Evolutionary conservation across 192 early-diverging fungal genomes (phyloP), one percentile per base, ranked within the genome.

Genomic region (Rhizophagus clarus): DNA sequence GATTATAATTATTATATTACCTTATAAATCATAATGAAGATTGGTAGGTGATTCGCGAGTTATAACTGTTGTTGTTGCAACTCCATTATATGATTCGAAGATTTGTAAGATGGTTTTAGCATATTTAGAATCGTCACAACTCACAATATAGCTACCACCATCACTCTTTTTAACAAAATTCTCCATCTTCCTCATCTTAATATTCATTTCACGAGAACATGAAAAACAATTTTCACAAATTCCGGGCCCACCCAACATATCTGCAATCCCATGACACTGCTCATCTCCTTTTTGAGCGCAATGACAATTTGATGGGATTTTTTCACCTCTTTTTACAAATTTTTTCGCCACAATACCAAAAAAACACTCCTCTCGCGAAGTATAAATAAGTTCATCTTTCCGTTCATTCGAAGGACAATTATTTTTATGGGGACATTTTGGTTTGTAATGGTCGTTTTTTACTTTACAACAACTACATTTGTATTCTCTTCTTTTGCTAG

Each of bases 151-250:
- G 15, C 4, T 1, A 9, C 63, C 28, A 29, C 63, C 63, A 10
- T 66, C 26, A 26, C 29, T 51, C 3, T 20, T 66, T 66, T 66
- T 66, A 66, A 66, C 29, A 11, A 24, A 28, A 4, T 31, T 26
- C 63, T 66, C 63, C 24, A 66, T 66, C 32, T 0, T 11, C 17
- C 0, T 66, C 63, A 66, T 66, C 4, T 32, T 10, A 3, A 0
- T 66, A 26, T 66, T 66, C 63, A 66, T 66, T 66, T 66, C 32
- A 5, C 2, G n/a, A 66, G 63, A 66, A 66, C 63, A 66, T 66
- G 63, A 66, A 8, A 66, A 14, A 32, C 63, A 66, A 66, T 66
- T 66, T 32, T 28, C 63, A 66, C 63, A 66, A 29, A 32, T 4
- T 66, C 63, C 29, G 32, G 63, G 29, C 3, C 63, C 28, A 66